Evolutionary conservation across 2,329 filamentous ascomycete genomes (phyloP), one percentile per base, ranked within the genome.

Genomic region (Apiospora malaysiana): DNA sequence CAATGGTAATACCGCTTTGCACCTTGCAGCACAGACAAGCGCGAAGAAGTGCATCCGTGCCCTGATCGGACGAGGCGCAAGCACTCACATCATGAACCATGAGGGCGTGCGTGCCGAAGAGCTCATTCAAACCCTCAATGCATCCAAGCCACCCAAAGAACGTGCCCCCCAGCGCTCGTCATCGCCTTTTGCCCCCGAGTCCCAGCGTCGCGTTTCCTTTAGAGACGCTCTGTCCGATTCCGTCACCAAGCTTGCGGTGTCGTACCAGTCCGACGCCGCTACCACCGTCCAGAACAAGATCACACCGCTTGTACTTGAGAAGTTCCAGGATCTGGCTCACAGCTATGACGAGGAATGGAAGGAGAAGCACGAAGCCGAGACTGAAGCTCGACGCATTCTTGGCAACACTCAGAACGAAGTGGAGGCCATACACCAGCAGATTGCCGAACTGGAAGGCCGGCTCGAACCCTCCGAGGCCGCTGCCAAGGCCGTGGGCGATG

Each of bases 31-130:
- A 12, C 91, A 94, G 77, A 92, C 94, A 71, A 94, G 94, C 70
- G 94, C 95, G 23, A 91, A 94, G 63, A 97, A 98, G 76, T 97
- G 95, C 75, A 92, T 97, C 70, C 92, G 96, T 83, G 86, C 91
- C 2, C 81, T 94, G 84, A 81, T 95, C 79, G 91, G 90, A 45
- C 92, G 95, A 68, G 94, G 95, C 72, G 95, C 95, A 4, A 90
- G 91, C 2, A 93, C 94, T 0, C 91, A 97, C 77, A 92, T 98
- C 69, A 87, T 90, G 25, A 99, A 98, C 79, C 86, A 90, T 69
- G 90, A 94, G 70, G 94, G 94, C 40, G 88, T 97, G 73, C 93
- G 93, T 0, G 94, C 94, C 14, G 93, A 97, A 76, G 92, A 95
- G 74, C 85, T 97, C 69, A 94, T 97, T 75, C 91, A 93, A 78